A percentile compares a stretch with the other conserved stretches of the same genome.
These are phyloP conservation scores for Epichloe hybrida DNA, from an alignment of 2,329 filamentous ascomycete species.

Conservation along the genomic window DNA sequence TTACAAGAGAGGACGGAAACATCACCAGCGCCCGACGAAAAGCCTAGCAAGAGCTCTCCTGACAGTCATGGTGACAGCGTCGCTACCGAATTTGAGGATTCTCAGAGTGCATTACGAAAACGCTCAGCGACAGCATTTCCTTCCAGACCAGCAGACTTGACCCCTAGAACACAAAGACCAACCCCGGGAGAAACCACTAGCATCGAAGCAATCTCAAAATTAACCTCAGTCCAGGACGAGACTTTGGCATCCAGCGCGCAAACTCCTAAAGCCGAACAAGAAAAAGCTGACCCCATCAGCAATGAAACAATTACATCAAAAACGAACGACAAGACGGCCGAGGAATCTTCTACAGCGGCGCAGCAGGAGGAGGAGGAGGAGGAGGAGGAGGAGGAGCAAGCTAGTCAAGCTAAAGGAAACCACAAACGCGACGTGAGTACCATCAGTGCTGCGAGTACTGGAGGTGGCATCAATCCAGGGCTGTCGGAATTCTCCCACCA, in stretches of 20 bases:
- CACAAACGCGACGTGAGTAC: conserved; percentile 26
- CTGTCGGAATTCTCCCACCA: conserved; percentile 87
- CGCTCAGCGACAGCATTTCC: conserved; percentile 1
- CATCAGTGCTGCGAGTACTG: conserved; percentile 19
- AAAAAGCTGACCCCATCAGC: background rate
- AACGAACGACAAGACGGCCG: background rate
- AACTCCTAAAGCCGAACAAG: background rate
- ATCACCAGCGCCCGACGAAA: background rate
- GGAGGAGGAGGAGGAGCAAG: background rate
- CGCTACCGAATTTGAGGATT: conserved; percentile 23
- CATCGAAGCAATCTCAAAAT: background rate
- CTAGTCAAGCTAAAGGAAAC: conserved; percentile 5
- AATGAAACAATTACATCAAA: background rate
- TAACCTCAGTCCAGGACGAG: background rate
- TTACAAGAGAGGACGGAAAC: no score
- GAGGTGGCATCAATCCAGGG: conserved; percentile 7
- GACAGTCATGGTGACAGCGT: conserved; percentile 21
- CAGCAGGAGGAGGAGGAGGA: background rate
- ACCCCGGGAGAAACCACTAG: background rate
- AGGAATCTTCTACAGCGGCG: background rate
- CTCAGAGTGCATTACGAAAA: conserved; percentile 17
- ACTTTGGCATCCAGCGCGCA: background rate
- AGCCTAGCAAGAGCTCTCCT: background rate
- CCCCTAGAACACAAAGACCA: background rate
- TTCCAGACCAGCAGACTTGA: background rate